Conservation (phyloP, 2,329 filamentous ascomycete species). For the Xylariaceae sp. region DNA sequence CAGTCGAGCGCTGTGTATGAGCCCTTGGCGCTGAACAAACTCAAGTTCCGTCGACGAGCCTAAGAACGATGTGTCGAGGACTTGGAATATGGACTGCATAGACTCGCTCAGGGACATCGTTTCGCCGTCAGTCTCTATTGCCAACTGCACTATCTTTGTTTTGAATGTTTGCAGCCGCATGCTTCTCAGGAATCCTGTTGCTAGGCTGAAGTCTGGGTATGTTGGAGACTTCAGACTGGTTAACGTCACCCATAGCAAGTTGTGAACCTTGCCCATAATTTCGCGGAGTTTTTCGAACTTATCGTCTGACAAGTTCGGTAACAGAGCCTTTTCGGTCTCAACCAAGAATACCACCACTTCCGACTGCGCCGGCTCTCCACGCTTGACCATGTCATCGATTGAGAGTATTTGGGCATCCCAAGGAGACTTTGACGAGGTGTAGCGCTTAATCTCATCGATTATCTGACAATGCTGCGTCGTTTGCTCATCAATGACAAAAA, state of each 20-base stretch:
- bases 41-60: slow-evolving; percentile 15
- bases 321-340: slow-evolving; percentile 24
- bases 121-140: slow-evolving; percentile 16
- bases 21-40: slow-evolving; percentile 14
- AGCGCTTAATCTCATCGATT: no score
- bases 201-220: slow-evolving; percentile 20
- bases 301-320: slow-evolving; percentile 22
- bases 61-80: slow-evolving; percentile 16
- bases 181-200: slow-evolving; percentile 27
- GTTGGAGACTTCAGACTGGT: slow-evolving; percentile 13
- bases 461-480: background rate
- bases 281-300: slow-evolving; percentile 21
- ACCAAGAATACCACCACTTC: slow-evolving; percentile 24
- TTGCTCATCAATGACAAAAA: slow-evolving; percentile 18
- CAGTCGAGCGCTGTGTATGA: slow-evolving; percentile 11
- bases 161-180: slow-evolving; percentile 27
- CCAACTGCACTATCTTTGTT: slow-evolving; percentile 23
- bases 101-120: background rate
- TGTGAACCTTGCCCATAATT: slow-evolving; percentile 17
- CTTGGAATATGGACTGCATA: slow-evolving; percentile 15
- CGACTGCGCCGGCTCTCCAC: no score
- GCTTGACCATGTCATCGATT: no score
- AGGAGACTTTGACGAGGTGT: no score
- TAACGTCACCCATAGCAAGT: slow-evolving; percentile 28
- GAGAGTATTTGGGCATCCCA: no score